A percentile compares a stretch with the other conserved stretches of the same genome.
These are phyloP conservation scores for Sisymbrium irio DNA, from an alignment of 345 rosid species.

Conservation along the genomic window DNA sequence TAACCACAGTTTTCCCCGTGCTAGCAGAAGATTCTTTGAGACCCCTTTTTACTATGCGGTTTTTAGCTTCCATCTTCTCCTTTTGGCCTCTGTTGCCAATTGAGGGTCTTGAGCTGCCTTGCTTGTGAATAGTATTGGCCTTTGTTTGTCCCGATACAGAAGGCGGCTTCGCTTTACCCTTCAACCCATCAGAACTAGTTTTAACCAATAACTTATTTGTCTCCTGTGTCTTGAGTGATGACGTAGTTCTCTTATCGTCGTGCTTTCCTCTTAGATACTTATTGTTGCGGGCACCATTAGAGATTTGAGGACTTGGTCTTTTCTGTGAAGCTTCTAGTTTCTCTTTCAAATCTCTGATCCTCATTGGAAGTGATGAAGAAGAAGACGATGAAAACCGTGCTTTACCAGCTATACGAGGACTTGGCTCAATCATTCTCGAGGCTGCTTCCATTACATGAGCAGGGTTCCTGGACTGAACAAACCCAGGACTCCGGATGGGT, in stretches of 20 bases:
- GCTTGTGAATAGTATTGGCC: conserved; percentile 41
- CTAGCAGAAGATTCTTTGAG: conserved; percentile 42
- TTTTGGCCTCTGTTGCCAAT: conserved; percentile 22
- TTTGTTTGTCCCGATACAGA: conserved; percentile 43
- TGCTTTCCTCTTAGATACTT: conserved; percentile 18
- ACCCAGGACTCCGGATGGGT: conserved; percentile 55
- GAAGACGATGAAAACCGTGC: conserved; percentile 39
- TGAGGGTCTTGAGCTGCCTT: conserved; percentile 38
- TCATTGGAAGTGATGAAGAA: conserved; percentile 53
- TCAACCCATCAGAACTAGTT: conserved; percentile 34
- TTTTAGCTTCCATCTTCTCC: conserved; percentile 46
- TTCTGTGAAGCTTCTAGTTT: conserved; percentile 61
- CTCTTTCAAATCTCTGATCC: conserved; percentile 69
- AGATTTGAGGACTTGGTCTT: conserved; percentile 39
- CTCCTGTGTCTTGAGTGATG: conserved; percentile 3
- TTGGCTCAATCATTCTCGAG: conserved; percentile 71
- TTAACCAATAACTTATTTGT: conserved; percentile 33
- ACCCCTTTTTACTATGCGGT: conserved; percentile 11
- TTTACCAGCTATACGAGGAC: conserved; percentile 43
- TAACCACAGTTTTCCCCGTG: conserved; percentile 43
- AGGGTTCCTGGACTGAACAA: conserved; percentile 47
- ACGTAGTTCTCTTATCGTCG: conserved; percentile 9
- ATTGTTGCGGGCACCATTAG: conserved; percentile 22
- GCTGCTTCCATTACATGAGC: conserved; percentile 75
- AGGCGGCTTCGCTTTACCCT: conserved; percentile 45